Conservation (phyloP, 805 yeast species). For the Sugiyamaella lignohabitans region DNA sequence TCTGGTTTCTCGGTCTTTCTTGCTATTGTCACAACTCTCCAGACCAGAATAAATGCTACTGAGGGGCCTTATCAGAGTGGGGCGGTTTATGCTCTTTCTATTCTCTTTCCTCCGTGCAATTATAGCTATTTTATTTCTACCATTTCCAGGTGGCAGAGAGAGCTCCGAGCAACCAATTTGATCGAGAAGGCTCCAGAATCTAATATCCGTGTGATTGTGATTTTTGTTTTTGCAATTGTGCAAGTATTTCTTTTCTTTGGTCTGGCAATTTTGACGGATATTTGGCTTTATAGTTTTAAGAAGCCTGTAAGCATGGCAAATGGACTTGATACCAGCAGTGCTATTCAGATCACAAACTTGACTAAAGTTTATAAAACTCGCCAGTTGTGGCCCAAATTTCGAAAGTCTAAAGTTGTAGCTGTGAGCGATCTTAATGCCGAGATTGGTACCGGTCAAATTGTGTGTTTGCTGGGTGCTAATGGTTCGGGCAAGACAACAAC, state of each 20-base stretch:
- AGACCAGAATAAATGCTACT: slow-evolving; percentile 22
- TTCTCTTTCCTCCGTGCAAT: slow-evolving; percentile 33
- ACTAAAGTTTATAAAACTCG: slow-evolving; percentile 24
- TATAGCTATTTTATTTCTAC: slow-evolving; percentile 31
- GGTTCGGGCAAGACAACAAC: slow-evolving; percentile 37
- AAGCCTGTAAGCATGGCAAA: slow-evolving; percentile 15
- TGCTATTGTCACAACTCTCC: slow-evolving; percentile 30
- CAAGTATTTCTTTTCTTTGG: slow-evolving; percentile 28
- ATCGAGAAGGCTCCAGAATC: slow-evolving; percentile 27
- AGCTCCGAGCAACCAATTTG: slow-evolving; percentile 21
- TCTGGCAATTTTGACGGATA: slow-evolving; percentile 26
- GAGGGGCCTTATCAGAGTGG: slow-evolving; percentile 22
- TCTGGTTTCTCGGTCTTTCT: slow-evolving; percentile 29
- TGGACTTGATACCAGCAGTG: slow-evolving; percentile 13
- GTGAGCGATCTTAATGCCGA: slow-evolving; percentile 26
- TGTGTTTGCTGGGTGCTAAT: slow-evolving; percentile 33
- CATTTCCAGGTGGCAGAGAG: slow-evolving; percentile 28
- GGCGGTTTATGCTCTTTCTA: slow-evolving; percentile 26
- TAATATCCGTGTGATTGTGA: slow-evolving; percentile 19
- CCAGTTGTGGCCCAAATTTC: slow-evolving; percentile 3
- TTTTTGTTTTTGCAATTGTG: slow-evolving; percentile 30
- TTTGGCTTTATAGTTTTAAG: slow-evolving; percentile 23
- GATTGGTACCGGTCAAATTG: slow-evolving; percentile 29
- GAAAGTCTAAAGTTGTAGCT: slow-evolving; percentile 23
- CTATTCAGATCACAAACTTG: slow-evolving; percentile 23